Conservation (phyloP, 257 asterid species). For the Solanum chiquidenum region DNA sequence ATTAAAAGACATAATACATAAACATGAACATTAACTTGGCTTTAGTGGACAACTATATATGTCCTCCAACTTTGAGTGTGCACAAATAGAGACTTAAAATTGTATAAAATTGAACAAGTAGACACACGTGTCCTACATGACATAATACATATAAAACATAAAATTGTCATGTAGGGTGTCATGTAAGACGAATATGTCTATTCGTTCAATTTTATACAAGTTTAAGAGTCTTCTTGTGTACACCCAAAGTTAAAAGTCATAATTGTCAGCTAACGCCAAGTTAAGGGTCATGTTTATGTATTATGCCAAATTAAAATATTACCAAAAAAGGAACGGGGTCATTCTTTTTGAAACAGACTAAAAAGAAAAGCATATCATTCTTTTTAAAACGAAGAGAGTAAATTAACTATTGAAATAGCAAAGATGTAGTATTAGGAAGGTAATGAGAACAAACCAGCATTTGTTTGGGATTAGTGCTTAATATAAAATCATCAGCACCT, state of each 20-base stretch:
- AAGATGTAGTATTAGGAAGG: background rate
- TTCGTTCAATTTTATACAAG: too few species aligned
- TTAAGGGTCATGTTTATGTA: background rate
- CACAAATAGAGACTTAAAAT: too few species aligned
- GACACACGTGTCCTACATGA: background rate
- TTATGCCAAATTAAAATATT: background rate
- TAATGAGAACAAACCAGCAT: constrained; percentile 36
- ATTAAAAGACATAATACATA: too few species aligned
- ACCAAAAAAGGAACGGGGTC: too few species aligned
- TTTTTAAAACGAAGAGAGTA: too few species aligned
- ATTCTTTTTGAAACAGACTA: too few species aligned
- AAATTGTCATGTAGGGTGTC: too few species aligned
- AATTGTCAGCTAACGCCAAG: background rate
- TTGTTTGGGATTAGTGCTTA: constrained; percentile 47
- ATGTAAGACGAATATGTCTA: background rate
- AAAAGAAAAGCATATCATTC: too few species aligned
- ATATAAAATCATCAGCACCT: constrained; percentile 78
- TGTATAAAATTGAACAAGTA: too few species aligned
- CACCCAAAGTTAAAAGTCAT: too few species aligned
- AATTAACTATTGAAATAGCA: background rate
- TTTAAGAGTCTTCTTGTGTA: background rate
- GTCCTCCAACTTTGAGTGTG: background rate
- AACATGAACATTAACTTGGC: background rate
- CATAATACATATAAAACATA: too few species aligned
- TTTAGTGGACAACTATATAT: too few species aligned